Evolutionary conservation across 2,329 filamentous ascomycete species (phyloP), one percentile per base, ranked within the genome.

Genomic region (Fusarium tupiense): DNA sequence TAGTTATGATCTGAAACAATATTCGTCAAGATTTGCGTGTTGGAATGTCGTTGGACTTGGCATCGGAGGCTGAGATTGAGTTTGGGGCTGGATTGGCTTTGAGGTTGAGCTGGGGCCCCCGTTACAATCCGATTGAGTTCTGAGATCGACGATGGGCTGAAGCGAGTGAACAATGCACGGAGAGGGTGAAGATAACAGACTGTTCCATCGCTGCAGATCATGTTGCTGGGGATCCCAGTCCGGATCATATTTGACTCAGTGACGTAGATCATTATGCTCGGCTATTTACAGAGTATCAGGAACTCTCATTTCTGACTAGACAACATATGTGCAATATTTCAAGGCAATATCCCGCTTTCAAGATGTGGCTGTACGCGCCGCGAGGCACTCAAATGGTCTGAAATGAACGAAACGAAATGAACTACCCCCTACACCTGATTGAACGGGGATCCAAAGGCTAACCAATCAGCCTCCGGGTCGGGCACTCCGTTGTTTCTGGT

Each of bases 401-500:
- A 63, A 50, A 20, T 19, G 33, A 38, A 52, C 8, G 22, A 44
- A 49, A 8, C 22, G 16, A 58, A 43, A 12, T 8, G 4, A 29
- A 17, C 8, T 11, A 6, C 16, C 12, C 43, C n/a, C 6, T 46
- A n/a, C 24, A 17, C 13, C 31, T 61, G 69, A 31, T 67, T 72
- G 5, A 44, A 73, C 5, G 72, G 59, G 2, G 71, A 74, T 26
- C 71, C 71, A 46, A 72, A 73, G 3, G 71, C 71, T 17, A 73
- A n/a, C 71, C 71, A 73, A 57, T 73, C 71, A 29, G 71, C 67
- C 13, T 73, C 71, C 0, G 71, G 71, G 46, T 73, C 71, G 9
- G 71, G 71, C 6, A 61, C 57, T 3, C 58, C 66, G 14, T 67
- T 74, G 5, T n/a, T 63, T 17, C 71, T 72, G 16, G 54, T 29